Base-by-base conservation (phyloP, 2,329 filamentous ascomycete genomes). In the Aspergillus eucalypticola region DNA sequence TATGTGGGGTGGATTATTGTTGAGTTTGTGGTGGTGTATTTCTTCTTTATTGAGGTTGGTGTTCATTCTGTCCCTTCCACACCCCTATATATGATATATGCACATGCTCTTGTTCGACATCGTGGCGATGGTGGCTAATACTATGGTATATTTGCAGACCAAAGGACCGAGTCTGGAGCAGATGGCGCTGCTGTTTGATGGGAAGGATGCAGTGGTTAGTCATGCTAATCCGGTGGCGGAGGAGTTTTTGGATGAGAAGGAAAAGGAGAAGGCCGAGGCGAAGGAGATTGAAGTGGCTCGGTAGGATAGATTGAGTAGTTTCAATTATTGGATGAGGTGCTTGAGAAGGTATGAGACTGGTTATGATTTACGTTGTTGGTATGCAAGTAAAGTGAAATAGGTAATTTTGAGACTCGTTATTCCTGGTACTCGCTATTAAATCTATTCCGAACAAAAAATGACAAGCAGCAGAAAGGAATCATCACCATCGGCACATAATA, bases 41-140 rank as follows among this genome's bases (percentile, higher is more conserved):
- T 73, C 60, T 67, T 69, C 48, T 74, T 75, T 61, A 73, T 74
- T 5, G 73, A 74, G 58, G 74, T 72, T 8, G 44, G 60, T 11
- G 60, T 11, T 46, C 32, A 53, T 25, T 57, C 5, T 10, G 27
- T 46, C 8, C 53, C 10, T 41, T 13, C 6, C 21, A 27, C 8
- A 1, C 5, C 27, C 8, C 10, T 11, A 0, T 10, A 29, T 29
- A 29, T 10, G n/a, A 29, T 29, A 29, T 11, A 29, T 10, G 10
- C 27, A 29, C 27, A 11, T 29, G 27, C 1, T 29, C 4, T 11
- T 10, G 27, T 11, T 29, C 8, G 8, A 10, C 8, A 29, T 11
- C 8, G 3, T n/a, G 5, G 25, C 21, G 42, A 2, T 27, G 7
- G 25, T 27, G 17, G 23, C 21, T 27, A 23, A 15, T 29, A 19